Evolutionary conservation across 2,329 filamentous ascomycete species (phyloP), one percentile per base, ranked within the genome.

Genomic region (Fusarium nodosum): DNA sequence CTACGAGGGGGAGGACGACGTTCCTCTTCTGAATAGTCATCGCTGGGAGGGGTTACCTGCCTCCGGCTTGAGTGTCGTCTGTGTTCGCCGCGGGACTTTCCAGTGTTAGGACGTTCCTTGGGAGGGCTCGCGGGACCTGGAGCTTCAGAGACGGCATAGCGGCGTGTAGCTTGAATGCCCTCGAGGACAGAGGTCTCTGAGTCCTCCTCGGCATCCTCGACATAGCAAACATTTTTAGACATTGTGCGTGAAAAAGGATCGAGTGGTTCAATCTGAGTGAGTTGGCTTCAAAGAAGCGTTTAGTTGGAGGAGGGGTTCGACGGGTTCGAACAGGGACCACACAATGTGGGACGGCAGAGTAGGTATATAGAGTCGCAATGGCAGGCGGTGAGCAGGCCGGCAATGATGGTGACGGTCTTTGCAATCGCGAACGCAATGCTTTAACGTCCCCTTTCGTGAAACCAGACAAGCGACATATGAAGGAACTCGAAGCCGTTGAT

Each of bases 121-220:
- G 72, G 82, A 12, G 83, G 82, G 68, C 81, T 82, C 36, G 62
- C 58, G 31, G 81, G 77, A 11, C 79, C 82, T 44, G 81, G 77
- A n/a, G 79, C 82, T 54, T 81, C 77, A 31, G 84, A 85, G 34
- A 78, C 78, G 68, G 86, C 85, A 77, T 86, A 87, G 50, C 74
- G 76, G 31, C 79, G 78, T 45, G 79, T 81, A 61, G 78, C 77
- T 64, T 75, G 75, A 22, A 79, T 80, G 45, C 80, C 81, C 66
- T 78, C 77, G 41, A 81, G 77, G 38, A 81, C 75, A 36, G 80
- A 76, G 56, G 82, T 82, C 41, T 81, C 84, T 15, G 80, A 78
- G 52, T 87, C 85, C 71, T 87, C 84, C 72, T 87, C 84, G 47
- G 79, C 83, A 58, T 87, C 86, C 75, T 87, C 82, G 60, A 86